Evolutionary conservation across 306 rosid species (phyloP).

Genomic region (Rubus parviflorus): DNA sequence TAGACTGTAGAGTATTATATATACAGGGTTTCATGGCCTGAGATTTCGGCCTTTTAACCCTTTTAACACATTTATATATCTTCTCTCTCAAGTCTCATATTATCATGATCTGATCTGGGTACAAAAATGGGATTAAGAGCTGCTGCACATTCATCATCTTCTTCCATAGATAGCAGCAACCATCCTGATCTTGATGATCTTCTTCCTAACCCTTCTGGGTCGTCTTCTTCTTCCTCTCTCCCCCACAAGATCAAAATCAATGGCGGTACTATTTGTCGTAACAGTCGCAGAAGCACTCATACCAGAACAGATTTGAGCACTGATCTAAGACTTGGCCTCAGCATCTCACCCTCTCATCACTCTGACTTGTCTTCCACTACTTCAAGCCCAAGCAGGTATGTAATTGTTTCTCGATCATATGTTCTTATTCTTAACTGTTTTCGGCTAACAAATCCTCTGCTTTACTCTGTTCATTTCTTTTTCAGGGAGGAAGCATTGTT

Average conservation of each 20-base stretch:
- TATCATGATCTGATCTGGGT: background rate
- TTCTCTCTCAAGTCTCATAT: background rate
- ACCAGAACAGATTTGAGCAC: constrained; percentile 22
- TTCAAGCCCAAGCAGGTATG: constrained; percentile 19
- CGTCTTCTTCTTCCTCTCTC: constrained; percentile 18
- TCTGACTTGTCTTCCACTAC: constrained; percentile 25
- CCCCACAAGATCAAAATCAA: background rate
- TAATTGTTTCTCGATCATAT: background rate
- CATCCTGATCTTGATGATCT: constrained; percentile 12
- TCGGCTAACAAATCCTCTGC: background rate
- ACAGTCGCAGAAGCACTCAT: background rate
- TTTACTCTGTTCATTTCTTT: background rate
- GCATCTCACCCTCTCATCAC: constrained; percentile 10
- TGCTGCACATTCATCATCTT: constrained; percentile 20
- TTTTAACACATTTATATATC: constrained; percentile 2
- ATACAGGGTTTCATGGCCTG: constrained; percentile 8
- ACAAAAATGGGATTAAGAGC: constrained; percentile 6
- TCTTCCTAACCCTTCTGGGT: constrained; percentile 6
- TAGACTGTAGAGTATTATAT: background rate
- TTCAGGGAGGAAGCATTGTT: constrained; percentile 20
- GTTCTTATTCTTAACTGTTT: background rate
- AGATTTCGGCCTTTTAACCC: constrained; percentile 4
- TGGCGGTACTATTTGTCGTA: background rate
- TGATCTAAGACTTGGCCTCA: constrained; percentile 29
- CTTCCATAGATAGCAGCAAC: constrained; percentile 26